Evolutionary conservation across 148 eudicot species (phyloP).

Genomic region (Camellia granthamiana): DNA sequence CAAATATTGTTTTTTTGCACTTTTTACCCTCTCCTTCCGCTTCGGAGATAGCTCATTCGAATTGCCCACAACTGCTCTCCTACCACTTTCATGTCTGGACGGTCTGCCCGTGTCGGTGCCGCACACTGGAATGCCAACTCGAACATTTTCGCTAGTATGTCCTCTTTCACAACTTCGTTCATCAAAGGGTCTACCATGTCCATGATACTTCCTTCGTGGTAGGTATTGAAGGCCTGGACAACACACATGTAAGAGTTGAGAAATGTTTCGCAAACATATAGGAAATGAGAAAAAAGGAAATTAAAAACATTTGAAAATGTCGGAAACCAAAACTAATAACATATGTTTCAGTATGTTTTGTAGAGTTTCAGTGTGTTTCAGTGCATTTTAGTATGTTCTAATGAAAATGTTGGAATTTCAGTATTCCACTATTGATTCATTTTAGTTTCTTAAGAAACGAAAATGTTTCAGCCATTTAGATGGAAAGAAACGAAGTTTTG

Average conservation of each 20-base stretch:
- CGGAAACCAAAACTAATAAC: too few species aligned
- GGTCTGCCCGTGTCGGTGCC: constrained; percentile 74
- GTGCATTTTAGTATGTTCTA: too few species aligned
- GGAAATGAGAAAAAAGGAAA: not conserved
- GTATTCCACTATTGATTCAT: too few species aligned
- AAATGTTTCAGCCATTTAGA: too few species aligned
- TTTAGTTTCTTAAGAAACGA: too few species aligned
- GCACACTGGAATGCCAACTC: constrained; percentile 75
- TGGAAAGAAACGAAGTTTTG: too few species aligned
- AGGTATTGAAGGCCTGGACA: constrained; percentile 60
- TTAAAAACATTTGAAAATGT: too few species aligned
- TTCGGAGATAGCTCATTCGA: constrained; percentile 61
- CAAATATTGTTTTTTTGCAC: not conserved
- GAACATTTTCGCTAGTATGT: constrained; percentile 62
- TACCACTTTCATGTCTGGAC: constrained; percentile 84
- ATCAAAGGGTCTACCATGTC: constrained; percentile 68
- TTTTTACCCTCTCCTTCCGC: constrained; percentile 31
- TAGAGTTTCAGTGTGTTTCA: too few species aligned
- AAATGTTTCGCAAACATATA: too few species aligned
- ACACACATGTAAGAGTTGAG: not conserved
- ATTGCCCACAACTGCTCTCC: constrained; percentile 82
- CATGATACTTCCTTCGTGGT: constrained; percentile 52
- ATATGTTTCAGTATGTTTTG: too few species aligned
- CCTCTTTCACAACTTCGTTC: constrained; percentile 50
- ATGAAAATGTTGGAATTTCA: too few species aligned